phyloP scores from a whole-genome alignment of 2,329 filamentous ascomycete species.

The Tolypocladium guangdongense region DNA sequence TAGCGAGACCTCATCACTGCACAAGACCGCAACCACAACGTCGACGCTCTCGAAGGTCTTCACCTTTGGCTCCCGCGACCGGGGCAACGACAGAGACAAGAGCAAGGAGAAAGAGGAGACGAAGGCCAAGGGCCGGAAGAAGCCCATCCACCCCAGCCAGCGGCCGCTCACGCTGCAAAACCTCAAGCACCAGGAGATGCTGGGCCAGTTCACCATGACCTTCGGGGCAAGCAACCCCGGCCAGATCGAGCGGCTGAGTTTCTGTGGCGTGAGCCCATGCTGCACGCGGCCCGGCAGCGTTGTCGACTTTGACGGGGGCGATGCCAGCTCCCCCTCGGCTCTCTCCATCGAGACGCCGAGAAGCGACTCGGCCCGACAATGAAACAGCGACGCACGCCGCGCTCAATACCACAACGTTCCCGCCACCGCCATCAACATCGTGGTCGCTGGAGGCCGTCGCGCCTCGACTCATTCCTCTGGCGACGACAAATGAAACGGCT shows the following conservation, averaged over 20 bases:
- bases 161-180: conserved; percentile 33
- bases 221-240: conserved; percentile 28
- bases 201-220: conserved; percentile 33
- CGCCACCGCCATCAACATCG: not conserved
- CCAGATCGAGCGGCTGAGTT: conserved; percentile 22
- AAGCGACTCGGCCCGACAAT: conserved; percentile 7
- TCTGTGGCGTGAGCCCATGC: conserved; percentile 31
- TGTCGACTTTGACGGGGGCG: conserved; percentile 17
- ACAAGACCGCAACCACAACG: conserved; percentile 16
- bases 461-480: not conserved
- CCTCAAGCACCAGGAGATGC: conserved; percentile 34
- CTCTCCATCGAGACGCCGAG: conserved; percentile 4
- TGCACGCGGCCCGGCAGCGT: conserved; percentile 28
- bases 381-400: conserved; percentile 1
- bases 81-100: conserved; percentile 7
- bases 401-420: not conserved
- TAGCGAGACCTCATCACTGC: conserved; percentile 18
- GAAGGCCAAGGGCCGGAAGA: conserved; percentile 10
- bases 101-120: conserved; percentile 13
- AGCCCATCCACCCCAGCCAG: conserved; percentile 31
- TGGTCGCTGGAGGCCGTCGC: no score
- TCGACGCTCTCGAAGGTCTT: conserved; percentile 19
- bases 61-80: conserved; percentile 16
- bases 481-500: not conserved
- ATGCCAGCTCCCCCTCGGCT: not conserved